Evolutionary conservation across 495 filamentous ascomycete genomes (phyloP), one percentile per base, ranked within the genome.

Genomic region (Pseudevernia furfuracea): DNA sequence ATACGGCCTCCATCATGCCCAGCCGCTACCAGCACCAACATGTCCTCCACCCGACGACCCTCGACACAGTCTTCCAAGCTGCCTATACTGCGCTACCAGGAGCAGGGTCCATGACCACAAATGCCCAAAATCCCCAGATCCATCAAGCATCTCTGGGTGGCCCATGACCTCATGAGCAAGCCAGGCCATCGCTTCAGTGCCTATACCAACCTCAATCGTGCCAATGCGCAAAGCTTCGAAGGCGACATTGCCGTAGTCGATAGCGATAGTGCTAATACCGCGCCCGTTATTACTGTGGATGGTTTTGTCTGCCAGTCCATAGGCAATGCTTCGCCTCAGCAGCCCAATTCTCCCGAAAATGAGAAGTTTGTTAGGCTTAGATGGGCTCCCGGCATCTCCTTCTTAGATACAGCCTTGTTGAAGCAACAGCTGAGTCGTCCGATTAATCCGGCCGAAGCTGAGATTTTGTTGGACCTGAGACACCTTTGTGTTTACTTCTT

Each of bases 191-290:
- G 30, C n/a, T 28, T 62, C 19, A 46, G 21, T n/a, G 60, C 60
- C 1, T 25, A 52, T 25, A 28, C 41, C 44, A 19, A 52, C 14
- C 7, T 30, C 23, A 46, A 46, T 30, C 30, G 38, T 21, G 23
- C 17, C 17, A 34, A 49, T 12, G 1, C 41, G 7, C 60, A 34
- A 25, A 46, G 44, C 10, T 52, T 62, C 10, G 23, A 30, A 4
- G 30, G 23, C 19, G 44, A 62, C 19, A 52, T 52, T 49, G n/a
- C 21, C 14, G 60, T 62, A 15, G 32, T 60, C 1, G 58, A 60
- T 15, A 38, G 64, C 79, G 5, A 69, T 76, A 37, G 39, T 36
- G 28, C 37, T 9, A 15, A 17, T 25, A 43, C 28, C 32, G n/a
- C 14, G 36, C 28, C 32, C 19, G 58, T 60, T n/a, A 32, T 60